phyloP scores from a whole-genome alignment of 164 flowering plant species.

The Cinnamomum chago region DNA sequence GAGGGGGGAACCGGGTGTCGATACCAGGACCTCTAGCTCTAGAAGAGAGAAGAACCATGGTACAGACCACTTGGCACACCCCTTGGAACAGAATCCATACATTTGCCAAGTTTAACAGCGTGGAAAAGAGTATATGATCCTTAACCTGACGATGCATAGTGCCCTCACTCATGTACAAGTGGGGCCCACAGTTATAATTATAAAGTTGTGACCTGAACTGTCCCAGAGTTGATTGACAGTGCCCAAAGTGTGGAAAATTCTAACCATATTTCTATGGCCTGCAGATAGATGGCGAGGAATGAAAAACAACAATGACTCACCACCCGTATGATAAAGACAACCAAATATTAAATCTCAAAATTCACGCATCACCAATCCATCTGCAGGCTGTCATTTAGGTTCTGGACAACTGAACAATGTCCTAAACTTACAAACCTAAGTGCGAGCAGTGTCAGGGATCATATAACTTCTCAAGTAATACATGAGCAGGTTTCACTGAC shows the following conservation, averaged over 20 bases:
- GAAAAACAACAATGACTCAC: background rate
- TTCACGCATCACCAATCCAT: background rate
- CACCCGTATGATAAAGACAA: background rate
- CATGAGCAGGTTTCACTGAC: conserved; percentile 25
- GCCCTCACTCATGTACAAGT: background rate
- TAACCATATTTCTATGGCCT: background rate
- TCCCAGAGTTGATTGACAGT: background rate
- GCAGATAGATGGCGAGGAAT: background rate
- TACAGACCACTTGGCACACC: no score
- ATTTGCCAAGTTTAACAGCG: no score
- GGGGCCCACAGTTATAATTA: background rate
- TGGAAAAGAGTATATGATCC: background rate
- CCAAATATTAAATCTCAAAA: background rate
- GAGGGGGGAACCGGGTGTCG: no score
- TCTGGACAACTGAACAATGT: background rate
- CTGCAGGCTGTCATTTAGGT: background rate
- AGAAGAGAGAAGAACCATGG: no score
- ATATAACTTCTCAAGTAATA: no score
- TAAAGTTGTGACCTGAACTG: background rate
- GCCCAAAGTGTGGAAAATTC: background rate
- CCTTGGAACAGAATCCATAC: no score
- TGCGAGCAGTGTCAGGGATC: background rate
- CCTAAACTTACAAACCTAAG: background rate
- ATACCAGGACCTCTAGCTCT: no score
- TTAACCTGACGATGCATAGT: background rate